A percentile compares a stretch with the other conserved stretches of the same genome.
These are phyloP conservation scores for Acanthamoeba sp. DNA, from an alignment of 208 protist genomes.

Conservation along the genomic window DNA sequence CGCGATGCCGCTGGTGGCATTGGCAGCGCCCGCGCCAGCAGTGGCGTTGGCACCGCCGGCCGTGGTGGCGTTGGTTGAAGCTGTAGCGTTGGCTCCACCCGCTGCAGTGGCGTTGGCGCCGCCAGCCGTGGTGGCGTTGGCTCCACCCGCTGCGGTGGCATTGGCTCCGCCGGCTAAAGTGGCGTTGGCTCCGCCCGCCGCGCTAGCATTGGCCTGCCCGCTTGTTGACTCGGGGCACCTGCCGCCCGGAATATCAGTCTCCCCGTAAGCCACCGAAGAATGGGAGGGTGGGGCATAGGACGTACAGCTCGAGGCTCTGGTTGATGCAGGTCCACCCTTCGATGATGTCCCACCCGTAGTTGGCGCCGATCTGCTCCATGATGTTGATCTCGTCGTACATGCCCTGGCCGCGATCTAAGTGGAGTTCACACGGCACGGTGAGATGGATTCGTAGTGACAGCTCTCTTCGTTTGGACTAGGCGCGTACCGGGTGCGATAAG, in stretches of 20 bases:
- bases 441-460: too few relatives aligned
- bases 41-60: neutral
- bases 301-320: constrained; percentile 37
- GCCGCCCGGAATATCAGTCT: neutral
- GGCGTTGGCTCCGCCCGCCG: neutral
- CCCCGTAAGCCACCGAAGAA: neutral
- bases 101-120: neutral
- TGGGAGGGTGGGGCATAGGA: neutral
- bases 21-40: neutral
- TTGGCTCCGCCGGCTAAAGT: neutral
- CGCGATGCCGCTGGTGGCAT: neutral
- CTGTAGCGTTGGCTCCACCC: neutral
- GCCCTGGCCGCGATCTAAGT: neutral
- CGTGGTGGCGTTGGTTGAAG: neutral
- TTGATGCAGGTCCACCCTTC: constrained; percentile 11
- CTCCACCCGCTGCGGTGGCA: neutral
- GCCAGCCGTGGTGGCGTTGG: neutral
- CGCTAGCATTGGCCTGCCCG: neutral
- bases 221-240: neutral
- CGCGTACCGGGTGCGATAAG: constrained; percentile 10
- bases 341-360: constrained; percentile 46
- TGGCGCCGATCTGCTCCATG: constrained; percentile 38
- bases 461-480: too few relatives aligned
- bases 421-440: neutral
- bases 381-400: constrained; percentile 32